Evolutionary conservation across 805 yeast genomes (phyloP), one percentile per base, ranked within the genome.

Genomic region (Metschnikowia shivogae): DNA sequence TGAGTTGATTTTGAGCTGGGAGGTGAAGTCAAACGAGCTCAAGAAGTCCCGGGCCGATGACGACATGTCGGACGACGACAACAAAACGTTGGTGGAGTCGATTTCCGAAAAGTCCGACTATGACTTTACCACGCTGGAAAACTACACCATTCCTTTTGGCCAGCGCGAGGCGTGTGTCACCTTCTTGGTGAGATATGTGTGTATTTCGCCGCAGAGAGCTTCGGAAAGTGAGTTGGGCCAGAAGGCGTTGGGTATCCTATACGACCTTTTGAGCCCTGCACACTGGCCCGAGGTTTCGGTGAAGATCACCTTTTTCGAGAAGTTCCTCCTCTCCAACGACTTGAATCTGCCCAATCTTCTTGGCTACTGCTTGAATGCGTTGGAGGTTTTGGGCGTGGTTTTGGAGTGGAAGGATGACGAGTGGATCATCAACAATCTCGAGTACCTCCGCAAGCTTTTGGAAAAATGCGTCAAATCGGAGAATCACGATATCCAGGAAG

Each of bases 261-360:
- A 86, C 43, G 82, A 81, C 43, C 70, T 92, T 11, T 68, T 90
- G 45, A 81, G 88, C 8, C 81, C 86, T 3, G 76, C 75, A 0
- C 80, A 78, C 49, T 92, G 98, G 98, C 76, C 88, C 0, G 96
- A 89, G 53, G 95, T 89, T 6, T 77, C 83, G n/a, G 89, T 93
- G 14, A 88, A 88, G 55, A 71, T 93, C 29, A 78, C 84, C 1
- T 89, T 87, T 63, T 93, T 93, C 59, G 99, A 93, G 54, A 81
- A 93, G 50, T 87, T 89, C 56, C 67, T 93, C 43, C 80, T 86
- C 14, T 82, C 87, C 27, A 81, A 87, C 45, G 97, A 92, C 52
- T 69, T 86, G 46, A 79, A 76, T 31, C 77, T 89, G 11, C 76
- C 81, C 30, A 82, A 82, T 48, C 74, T 86, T 34, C 62, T 89